Base-by-base conservation (phyloP, 208 protist species). In the Acanthamoeba healyi region DNA sequence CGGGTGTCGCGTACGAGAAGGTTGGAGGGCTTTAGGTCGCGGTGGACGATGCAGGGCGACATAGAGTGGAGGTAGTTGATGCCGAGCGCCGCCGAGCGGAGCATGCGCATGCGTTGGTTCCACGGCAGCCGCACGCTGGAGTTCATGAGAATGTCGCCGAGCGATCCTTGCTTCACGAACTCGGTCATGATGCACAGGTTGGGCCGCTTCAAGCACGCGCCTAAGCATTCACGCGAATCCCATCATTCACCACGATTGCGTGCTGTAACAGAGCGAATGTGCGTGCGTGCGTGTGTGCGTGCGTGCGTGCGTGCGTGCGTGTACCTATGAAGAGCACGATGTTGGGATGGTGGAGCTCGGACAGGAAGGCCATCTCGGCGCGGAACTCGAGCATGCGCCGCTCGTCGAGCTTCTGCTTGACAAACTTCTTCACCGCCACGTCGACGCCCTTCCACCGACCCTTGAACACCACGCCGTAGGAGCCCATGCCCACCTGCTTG, bases 41-140 rank as follows among this genome's bases (percentile, higher is more conserved):
- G 72, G 72, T 81, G 42, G 36, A 81, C 29, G 42, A 81, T 81
- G 44, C 95, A 72, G 44, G 94, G 94, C 38, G 38, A 42, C 9
- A 51, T 32, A 3, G 72, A 81, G 36, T 81, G 72, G 42, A 81
- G 72, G 42, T 81, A 81, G 38, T 81, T 49, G 22, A 81, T 26
- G n/a, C 72, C 72, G 14, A 81, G 42, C 34, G 95, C 96, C 34
- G 95, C 42, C 38, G 38, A 51, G 72, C 72, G 72, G 24, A 49
- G 38, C 72, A 81, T 81, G 34, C 42, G 34, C 95, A 84, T 93
- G 74, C 67, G 88, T 22, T 46, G 82, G 42, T 70, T 34, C 87
- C 94, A 94, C 77, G 95, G 93, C 95, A 94, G 87, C 92, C 58
- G 58, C 74, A 77, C n/a, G 26, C 29, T 49, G 34, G 72, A 15